Percentiles rank a stretch among this genome's conserved stretches.
Conservation (phyloP, 2,329 filamentous ascomycete species). For the Pseudogymnoascus sp. region DNA sequence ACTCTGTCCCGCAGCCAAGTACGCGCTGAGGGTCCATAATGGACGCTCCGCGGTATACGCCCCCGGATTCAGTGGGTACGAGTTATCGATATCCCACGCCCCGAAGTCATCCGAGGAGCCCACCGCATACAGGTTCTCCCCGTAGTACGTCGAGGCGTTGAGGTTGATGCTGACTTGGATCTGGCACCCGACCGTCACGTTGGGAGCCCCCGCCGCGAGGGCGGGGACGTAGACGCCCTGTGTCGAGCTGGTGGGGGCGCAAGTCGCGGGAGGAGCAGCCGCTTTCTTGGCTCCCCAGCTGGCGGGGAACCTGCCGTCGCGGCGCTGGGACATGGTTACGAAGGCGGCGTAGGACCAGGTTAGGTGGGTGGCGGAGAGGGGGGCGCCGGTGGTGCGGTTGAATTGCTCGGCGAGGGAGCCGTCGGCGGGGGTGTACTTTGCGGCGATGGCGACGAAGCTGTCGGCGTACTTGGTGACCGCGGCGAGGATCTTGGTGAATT, state of each 20-base stretch:
- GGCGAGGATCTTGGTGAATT: conserved; percentile 33
- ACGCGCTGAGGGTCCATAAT: conserved; percentile 36
- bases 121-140: conserved; percentile 56
- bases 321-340: conserved; percentile 50
- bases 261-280: conserved; percentile 32
- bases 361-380: conserved; percentile 57
- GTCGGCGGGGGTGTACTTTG: conserved; percentile 44
- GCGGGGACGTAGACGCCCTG: conserved; percentile 41
- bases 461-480: conserved; percentile 58
- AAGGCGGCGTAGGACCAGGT: conserved; percentile 70
- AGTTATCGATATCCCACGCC: conserved; percentile 48
- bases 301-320: conserved; percentile 45
- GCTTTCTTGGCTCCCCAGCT: conserved; percentile 46
- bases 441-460: conserved; percentile 41
- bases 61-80: conserved; percentile 46
- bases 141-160: conserved; percentile 45
- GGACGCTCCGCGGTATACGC: conserved; percentile 43
- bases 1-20: conserved; percentile 33
- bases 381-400: conserved; percentile 41
- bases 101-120: conserved; percentile 53
- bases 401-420: conserved; percentile 63
- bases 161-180: conserved; percentile 45
- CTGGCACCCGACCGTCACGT: conserved; percentile 16
- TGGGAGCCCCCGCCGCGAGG: conserved; percentile 39
- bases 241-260: conserved; percentile 26